phyloP scores from a whole-genome alignment of 305 asterid genomes.

The Monarda citriodora region DNA sequence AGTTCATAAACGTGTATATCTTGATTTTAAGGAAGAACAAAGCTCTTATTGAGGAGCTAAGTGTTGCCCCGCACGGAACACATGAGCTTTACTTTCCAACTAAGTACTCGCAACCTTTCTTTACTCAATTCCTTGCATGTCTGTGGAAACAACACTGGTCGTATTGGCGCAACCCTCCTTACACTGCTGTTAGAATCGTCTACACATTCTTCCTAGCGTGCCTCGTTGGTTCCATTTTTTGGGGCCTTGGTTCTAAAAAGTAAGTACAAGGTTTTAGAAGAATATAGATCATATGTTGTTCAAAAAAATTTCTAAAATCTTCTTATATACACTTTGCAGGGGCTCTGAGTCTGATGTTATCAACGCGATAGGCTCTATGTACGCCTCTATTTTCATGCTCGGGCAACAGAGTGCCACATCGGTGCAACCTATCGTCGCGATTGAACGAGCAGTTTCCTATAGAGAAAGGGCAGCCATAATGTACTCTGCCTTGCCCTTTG shows the following conservation, averaged over 20 bases:
- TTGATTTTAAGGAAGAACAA: constrained; percentile 39
- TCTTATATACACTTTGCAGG: no score
- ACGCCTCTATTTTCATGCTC: no score
- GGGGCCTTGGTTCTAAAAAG: no score
- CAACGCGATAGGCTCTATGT: no score
- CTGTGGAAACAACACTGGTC: constrained; percentile 55
- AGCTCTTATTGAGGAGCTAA: constrained; percentile 39
- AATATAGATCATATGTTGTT: no score
- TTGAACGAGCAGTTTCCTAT: constrained; percentile 24
- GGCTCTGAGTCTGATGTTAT: no score
- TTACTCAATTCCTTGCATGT: constrained; percentile 45
- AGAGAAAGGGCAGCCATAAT: constrained; percentile 21
- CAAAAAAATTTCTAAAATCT: no score
- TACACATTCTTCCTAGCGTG: no score
- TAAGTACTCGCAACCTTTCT: constrained; percentile 39
- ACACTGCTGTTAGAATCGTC: constrained; percentile 22
- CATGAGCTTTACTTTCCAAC: constrained; percentile 39
- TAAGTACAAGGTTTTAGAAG: no score
- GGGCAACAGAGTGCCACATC: no score
- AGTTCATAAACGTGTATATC: not conserved
- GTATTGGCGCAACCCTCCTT: constrained; percentile 43
- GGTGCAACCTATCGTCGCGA: constrained; percentile 24
- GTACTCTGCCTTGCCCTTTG: constrained; percentile 14
- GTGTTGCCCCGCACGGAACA: not conserved
- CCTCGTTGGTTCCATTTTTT: no score